Evolutionary conservation across 2,329 filamentous ascomycete genomes (phyloP).

Genomic region (Pestalotiopsis sp.): DNA sequence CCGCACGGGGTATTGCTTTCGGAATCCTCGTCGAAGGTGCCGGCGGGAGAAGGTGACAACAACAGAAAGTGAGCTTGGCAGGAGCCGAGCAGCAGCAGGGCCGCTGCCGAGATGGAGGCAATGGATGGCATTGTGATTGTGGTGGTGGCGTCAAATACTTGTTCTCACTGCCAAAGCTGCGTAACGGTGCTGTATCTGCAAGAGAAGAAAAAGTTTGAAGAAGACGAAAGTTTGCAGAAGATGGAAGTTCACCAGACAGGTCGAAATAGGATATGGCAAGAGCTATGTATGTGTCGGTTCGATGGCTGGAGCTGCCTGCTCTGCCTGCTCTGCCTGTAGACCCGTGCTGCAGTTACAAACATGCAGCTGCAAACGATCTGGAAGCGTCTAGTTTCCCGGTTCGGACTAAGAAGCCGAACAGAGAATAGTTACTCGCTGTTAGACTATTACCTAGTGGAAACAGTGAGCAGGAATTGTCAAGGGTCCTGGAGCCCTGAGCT

Average conservation of each 20-base stretch:
- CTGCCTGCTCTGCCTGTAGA: background rate
- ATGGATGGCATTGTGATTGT: conserved; percentile 39
- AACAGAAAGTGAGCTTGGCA: conserved; percentile 58
- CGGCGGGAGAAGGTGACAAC: conserved; percentile 47
- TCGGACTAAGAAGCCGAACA: background rate
- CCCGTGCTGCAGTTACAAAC: background rate
- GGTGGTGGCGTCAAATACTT: background rate
- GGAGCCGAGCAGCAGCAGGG: conserved; percentile 39
- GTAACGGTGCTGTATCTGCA: background rate
- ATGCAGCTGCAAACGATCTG: background rate
- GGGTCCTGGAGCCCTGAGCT: background rate
- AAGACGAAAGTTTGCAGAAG: background rate
- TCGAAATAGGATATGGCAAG: background rate
- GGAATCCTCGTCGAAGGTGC: conserved; percentile 47
- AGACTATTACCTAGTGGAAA: conserved; percentile 5
- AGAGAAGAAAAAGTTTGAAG: background rate
- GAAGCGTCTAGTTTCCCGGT: background rate
- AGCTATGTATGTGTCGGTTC: background rate
- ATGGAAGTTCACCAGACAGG: background rate
- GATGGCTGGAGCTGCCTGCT: background rate
- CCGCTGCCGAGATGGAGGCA: conserved; percentile 30
- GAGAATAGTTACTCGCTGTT: background rate
- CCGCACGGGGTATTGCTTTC: conserved; percentile 55
- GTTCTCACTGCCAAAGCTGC: background rate
- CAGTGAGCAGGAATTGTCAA: conserved; percentile 1